Percentiles rank a stretch among this genome's conserved stretches.
These are phyloP conservation scores for Cardamine resedifolia DNA, from an alignment of 345 rosid genomes.

Conservation along the genomic window DNA sequence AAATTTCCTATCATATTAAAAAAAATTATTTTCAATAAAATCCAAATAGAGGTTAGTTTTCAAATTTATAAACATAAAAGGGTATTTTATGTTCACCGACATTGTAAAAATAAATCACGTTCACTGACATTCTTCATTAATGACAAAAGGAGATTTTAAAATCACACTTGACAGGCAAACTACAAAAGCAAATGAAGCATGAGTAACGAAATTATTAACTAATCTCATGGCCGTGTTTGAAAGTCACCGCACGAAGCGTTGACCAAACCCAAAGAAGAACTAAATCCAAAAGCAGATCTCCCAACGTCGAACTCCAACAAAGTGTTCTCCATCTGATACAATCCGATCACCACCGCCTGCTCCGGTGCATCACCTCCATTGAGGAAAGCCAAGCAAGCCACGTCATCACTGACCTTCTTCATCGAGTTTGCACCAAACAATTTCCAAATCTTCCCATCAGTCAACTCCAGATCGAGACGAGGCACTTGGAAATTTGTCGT, in stretches of 20 bases:
- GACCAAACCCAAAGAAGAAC: constrained; percentile 33
- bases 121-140: too few species aligned
- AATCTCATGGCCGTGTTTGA: constrained; percentile 9
- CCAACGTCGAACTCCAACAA: constrained; percentile 37
- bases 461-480: constrained; percentile 33
- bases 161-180: too few species aligned
- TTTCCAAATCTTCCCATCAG: constrained; percentile 39
- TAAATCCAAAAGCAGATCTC: constrained; percentile 40
- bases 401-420: constrained; percentile 37
- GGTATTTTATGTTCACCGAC: too few species aligned
- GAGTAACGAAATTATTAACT: too few species aligned
- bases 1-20: too few species aligned
- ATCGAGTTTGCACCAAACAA: constrained; percentile 40
- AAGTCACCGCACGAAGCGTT: constrained; percentile 34
- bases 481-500: constrained; percentile 31
- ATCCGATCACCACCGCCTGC: constrained; percentile 38
- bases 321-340: constrained; percentile 41
- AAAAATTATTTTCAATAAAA: too few species aligned
- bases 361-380: constrained; percentile 37
- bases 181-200: too few species aligned
- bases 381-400: constrained; percentile 40
- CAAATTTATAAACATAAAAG: too few species aligned
- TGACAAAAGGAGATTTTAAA: too few species aligned
- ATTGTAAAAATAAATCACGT: too few species aligned
- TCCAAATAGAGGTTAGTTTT: too few species aligned